Percentiles rank a stretch among this genome's conserved stretches.
Evolutionary conservation across 2,329 filamentous ascomycete species (phyloP).

Genomic region (Diplocarpon mali): DNA sequence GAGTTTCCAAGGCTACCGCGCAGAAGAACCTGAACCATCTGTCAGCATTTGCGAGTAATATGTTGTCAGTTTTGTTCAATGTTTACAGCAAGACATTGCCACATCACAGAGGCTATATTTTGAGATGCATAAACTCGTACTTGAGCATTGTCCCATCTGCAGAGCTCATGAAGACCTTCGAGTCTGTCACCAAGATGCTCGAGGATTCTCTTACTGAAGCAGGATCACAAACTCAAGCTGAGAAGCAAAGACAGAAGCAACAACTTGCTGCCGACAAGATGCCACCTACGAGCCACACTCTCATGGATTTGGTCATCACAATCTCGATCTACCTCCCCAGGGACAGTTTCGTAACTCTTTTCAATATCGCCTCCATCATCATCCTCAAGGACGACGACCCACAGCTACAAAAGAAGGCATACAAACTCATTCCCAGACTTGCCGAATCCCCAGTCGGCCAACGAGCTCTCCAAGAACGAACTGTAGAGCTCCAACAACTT

Average conservation of each 20-base stretch:
- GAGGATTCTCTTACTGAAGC: slow-evolving; percentile 54
- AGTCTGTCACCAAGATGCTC: slow-evolving; percentile 75
- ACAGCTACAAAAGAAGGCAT: slow-evolving; percentile 96
- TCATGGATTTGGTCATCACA: slow-evolving; percentile 94
- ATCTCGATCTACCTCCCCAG: slow-evolving; percentile 89
- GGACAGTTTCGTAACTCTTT: slow-evolving; percentile 73
- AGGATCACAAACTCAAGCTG: slow-evolving; percentile 50
- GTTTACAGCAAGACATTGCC: slow-evolving; percentile 95
- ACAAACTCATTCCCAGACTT: slow-evolving; percentile 90
- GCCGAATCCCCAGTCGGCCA: slow-evolving; percentile 70
- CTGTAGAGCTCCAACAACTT: slow-evolving; percentile 68
- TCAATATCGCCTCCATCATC: slow-evolving; percentile 75
- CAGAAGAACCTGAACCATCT: slow-evolving; percentile 74
- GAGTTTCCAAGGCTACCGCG: slow-evolving; percentile 65
- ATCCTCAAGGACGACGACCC: slow-evolving; percentile 75
- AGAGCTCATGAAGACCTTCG: slow-evolving; percentile 81
- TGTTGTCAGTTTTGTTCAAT: slow-evolving; percentile 96
- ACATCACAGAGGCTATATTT: slow-evolving; percentile 78
- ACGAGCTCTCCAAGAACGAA: slow-evolving; percentile 65
- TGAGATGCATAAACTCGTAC: slow-evolving; percentile 91
- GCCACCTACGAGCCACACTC: slow-evolving; percentile 85
- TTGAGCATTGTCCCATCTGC: slow-evolving; percentile 71
- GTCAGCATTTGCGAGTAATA: slow-evolving; percentile 68
- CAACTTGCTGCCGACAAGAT: slow-evolving; percentile 53
- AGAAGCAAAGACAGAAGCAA: slow-evolving; percentile 51